Conservation (phyloP, 2,329 filamentous ascomycete species). For the Nothophoma quercina region DNA sequence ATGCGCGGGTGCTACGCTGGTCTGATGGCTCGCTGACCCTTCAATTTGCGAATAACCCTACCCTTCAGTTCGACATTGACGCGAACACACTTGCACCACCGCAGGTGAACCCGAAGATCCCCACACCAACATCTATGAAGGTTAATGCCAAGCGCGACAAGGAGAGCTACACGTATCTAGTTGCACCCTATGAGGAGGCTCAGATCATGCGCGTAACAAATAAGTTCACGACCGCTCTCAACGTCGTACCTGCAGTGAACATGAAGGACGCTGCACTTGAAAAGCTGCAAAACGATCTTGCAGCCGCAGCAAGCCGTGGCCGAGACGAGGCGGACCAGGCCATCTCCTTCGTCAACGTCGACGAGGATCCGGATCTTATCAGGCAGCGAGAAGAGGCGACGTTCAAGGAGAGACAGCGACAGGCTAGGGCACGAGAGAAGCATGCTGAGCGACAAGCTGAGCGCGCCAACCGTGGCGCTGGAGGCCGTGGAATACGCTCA, state of each 20-base stretch:
- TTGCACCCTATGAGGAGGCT: conserved; percentile 72
- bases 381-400: conserved; percentile 76
- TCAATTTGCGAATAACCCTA: conserved; percentile 72
- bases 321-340: conserved; percentile 56
- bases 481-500: conserved; percentile 61
- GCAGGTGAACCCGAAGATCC: conserved; percentile 57
- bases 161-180: conserved; percentile 79
- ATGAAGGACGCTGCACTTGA: conserved; percentile 76
- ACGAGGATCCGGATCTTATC: conserved; percentile 76
- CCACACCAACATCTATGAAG: conserved; percentile 54
- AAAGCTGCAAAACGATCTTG: conserved; percentile 71
- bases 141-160: conserved; percentile 53
- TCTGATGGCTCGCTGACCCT: conserved; percentile 80
- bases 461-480: conserved; percentile 55
- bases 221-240: conserved; percentile 77
- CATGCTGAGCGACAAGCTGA: conserved; percentile 71
- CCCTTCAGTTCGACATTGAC: conserved; percentile 76
- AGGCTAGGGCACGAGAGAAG: conserved; percentile 69
- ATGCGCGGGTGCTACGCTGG: conserved; percentile 78
- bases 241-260: conserved; percentile 70
- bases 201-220: conserved; percentile 76
- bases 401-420: conserved; percentile 75
- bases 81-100: conserved; percentile 73
- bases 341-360: conserved; percentile 72
- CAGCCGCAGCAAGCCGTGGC: conserved; percentile 64